Conservation (phyloP, 768 basidiomycete genomes). For the Piloderma croceum region DNA sequence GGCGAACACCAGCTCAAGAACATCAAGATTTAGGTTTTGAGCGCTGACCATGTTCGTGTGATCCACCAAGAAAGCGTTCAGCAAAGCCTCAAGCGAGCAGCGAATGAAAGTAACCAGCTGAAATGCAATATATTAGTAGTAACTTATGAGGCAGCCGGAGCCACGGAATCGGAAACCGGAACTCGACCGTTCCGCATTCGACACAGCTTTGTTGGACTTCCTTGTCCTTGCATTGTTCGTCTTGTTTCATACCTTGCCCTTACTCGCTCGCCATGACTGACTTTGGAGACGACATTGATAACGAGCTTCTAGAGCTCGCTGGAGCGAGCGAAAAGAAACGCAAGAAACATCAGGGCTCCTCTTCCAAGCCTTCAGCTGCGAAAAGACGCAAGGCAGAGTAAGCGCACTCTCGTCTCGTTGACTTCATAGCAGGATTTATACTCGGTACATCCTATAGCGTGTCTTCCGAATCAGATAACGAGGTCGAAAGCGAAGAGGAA, state of each 20-base stretch:
- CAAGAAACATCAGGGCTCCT: constrained; percentile 47
- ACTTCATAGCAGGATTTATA: constrained; percentile 11
- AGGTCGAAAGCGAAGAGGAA: constrained; percentile 61
- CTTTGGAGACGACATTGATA: constrained; percentile 50
- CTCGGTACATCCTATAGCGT: constrained; percentile 24
- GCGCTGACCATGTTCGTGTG: constrained; percentile 49
- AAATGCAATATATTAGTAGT: not conserved
- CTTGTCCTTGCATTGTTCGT: too few species aligned
- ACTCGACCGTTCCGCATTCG: not conserved
- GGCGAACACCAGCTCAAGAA: constrained; percentile 62
- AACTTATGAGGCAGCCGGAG: not conserved
- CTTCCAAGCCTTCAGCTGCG: constrained; percentile 37
- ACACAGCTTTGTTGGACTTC: not conserved
- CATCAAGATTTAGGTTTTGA: constrained; percentile 66
- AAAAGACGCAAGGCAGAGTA: constrained; percentile 75
- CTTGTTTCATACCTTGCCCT: too few species aligned
- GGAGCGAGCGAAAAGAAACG: constrained; percentile 62
- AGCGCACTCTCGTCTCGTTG: constrained; percentile 26
- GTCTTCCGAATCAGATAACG: constrained; percentile 49
- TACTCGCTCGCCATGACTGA: constrained; percentile 38
- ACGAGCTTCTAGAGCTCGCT: constrained; percentile 78
- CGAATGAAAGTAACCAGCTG: not conserved
- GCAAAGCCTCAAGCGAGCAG: constrained; percentile 2
- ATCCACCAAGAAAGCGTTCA: not conserved
- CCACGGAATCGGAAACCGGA: not conserved